These are phyloP conservation scores for Pythium scleroteichum DNA, from an alignment of 352 stramenopile genomes.

Conservation along the genomic window DNA sequence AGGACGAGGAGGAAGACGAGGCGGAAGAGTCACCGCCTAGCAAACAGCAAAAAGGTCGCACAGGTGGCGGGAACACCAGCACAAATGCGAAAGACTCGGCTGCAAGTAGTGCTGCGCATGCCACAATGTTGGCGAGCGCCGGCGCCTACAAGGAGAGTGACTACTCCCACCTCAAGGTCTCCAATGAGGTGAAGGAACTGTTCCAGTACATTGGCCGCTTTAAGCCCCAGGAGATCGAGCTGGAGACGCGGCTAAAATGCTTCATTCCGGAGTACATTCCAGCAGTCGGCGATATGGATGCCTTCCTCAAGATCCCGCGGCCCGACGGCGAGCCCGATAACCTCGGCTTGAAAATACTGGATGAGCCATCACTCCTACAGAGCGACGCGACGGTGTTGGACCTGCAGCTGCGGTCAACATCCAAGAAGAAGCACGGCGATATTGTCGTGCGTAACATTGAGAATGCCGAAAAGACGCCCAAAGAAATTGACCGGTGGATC, in stretches of 20 bases:
- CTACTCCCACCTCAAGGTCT: constrained; percentile 88
- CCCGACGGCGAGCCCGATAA: constrained; percentile 89
- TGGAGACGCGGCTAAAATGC: constrained; percentile 95
- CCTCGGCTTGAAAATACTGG: constrained; percentile 92
- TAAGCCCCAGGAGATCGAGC: constrained; percentile 94
- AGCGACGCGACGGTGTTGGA: constrained; percentile 95
- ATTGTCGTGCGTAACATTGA: constrained; percentile 94
- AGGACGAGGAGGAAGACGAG: constrained; percentile 41
- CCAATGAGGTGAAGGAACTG: constrained; percentile 87
- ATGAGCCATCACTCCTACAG: constrained; percentile 91
- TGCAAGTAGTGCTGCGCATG: constrained; percentile 39
- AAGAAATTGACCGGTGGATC: constrained; percentile 96
- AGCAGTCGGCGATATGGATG: constrained; percentile 95
- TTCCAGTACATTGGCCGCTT: constrained; percentile 95
- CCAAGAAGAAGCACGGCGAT: constrained; percentile 94
- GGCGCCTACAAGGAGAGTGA: constrained; percentile 88
- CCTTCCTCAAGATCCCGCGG: constrained; percentile 96
- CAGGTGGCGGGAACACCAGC: constrained; percentile 11
- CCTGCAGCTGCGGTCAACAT: constrained; percentile 92
- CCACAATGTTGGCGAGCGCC: constrained; percentile 66
- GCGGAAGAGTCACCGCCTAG: constrained; percentile 39
- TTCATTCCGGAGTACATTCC: constrained; percentile 98
- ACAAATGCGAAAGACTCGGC: constrained; percentile 5
- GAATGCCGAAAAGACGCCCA: constrained; percentile 91
- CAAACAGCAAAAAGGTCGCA: constrained; percentile 19